Base-by-base conservation (phyloP, 371 early-diverging fungal species). In the Ecytonucleospora hepatopenaei region DNA sequence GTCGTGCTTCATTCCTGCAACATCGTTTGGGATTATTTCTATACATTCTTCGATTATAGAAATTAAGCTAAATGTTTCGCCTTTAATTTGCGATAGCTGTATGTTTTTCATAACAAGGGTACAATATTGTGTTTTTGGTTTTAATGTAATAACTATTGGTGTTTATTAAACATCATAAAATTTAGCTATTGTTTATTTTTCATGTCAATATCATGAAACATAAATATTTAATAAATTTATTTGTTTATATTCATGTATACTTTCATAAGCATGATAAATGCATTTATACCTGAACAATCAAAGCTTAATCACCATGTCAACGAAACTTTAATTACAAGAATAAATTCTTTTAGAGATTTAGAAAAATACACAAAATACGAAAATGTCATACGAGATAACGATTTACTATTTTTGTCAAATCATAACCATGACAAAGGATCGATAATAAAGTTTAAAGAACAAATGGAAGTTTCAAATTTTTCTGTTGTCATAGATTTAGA, bases 381-480 rank as follows among this genome's bases (percentile, higher is more conserved):
- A 8, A 62, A 62, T 40, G 31, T 62, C 5, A 33, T 12, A 19
- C 8, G 16, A 17, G 31, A 21, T 2, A 30, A 67, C 28, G 34
- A 59, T 1, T 26, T 59, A 8, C 49, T 62, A 19, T 49, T 61
- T 61, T 21, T 67, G 0, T 48, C 65, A 31, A 40, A 40, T n/a
- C 56, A 34, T 49, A 49, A 34, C 31, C 58, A 61, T 26, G 68
- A 54, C 1, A 35, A 47, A 34, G 78, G 73, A 23, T 56, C 59
- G 2, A 33, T 76, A 33, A 47, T 78, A 15, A 59, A 68, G 12
- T 71, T 78, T 62, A 65, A 71, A 1, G 35, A 67, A 21, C 53
- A 56, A 33, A 70, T 70, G 51, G 30, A 16, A 5, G 17, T 53
- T n/a, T 71, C 72, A 40, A 64, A 75, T 47, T 76, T 71, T 70